Base-by-base conservation (phyloP, 768 basidiomycete genomes). In the Hypholoma fasciculare region DNA sequence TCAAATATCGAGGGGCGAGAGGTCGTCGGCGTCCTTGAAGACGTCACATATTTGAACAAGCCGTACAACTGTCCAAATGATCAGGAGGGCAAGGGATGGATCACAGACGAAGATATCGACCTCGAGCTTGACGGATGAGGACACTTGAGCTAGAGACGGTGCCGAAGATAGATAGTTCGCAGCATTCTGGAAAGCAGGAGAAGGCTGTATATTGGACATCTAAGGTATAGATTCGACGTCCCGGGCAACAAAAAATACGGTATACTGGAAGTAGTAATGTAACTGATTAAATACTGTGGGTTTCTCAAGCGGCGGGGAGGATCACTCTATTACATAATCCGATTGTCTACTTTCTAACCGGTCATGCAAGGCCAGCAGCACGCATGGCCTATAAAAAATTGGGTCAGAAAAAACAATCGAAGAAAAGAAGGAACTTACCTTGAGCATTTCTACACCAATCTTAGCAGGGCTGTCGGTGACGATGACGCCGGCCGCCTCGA, bases 381-480 rank as follows among this genome's bases (percentile, higher is more conserved):
- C 86, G 76, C 90, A 94, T 90, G 3, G 90, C 87, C 91, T 93
- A 58, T 49, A 65, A 53, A 61, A 36, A 38, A 8, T 48, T 46
- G 30, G 30, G 49, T 53, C 26, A 63, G 60, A 38, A 37, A 54
- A 49, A 34, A 37, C n/a, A 12, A 44, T 13, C 16, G 16, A 3
- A 42, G 8, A 19, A 43, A 34, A 34, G 14, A 51, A 49, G 27
- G 56, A n/a, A 63, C 81, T 57, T 58, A 91, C 96, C 84, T 94
- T 88, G 62, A 95, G 80, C 85, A 99, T 94, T 67, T 92, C 83
- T 38, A 73, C 64, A 51, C 97, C 97, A 72, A 99, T 96, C 78
- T 96, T 89, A 1, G 97, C 96, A 11, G 97, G 97, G 72, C 92
- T 95, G 73, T 95, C 86, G 7, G 94, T 95, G 61, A 99, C 96